Base-by-base conservation (phyloP, 441 rosid species). In the Corymbia calophylla region DNA sequence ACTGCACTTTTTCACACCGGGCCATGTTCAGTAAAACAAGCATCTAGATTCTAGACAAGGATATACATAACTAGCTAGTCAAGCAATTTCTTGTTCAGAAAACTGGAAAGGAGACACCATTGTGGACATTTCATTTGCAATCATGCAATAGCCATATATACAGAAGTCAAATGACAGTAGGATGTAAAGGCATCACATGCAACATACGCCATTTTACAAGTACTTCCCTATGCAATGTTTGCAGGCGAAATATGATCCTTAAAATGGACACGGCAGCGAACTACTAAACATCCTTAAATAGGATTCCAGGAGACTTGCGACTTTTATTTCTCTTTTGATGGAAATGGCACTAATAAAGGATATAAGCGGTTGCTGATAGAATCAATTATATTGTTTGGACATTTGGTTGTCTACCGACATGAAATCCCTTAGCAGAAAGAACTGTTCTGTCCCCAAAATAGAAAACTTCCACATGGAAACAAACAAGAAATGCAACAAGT, bases 1-100 rank as follows among this genome's bases (percentile, higher is more conserved):
- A 86, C 98, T 98, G 18, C 93, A 95, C 99, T 97, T 91, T 56
- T 87, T 64, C 88, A 88, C 53, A 70, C 31, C 51, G 27, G 29
- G 87, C 53, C 89, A 60, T 85, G 62, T 53, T 89, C 81, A 49
- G 66, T 51, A 48, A 51, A 86, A 86, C 35, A 86, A 86, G 56
- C 84, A 73, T 39, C 29, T 11, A 39, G 84, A 73, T 73, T 73
- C 27, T 73, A 47, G 49, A 73, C 48, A 73, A 73, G 49, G 16
- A 73, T 73, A 39, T 39, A 47, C 51, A 73, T 73, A 73, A 51
- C 35, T 27, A 53, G 39, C 55, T 25, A 47, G 56, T 84, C 39
- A 9, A 84, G 56, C 87, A 32, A 32, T 70, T 35, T 70, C 5
- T 19, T 48, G 7, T 19, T 70, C 81, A 70, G 48, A 70, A 73